These are phyloP conservation scores for Saccharata proteae DNA, from an alignment of 2,329 filamentous ascomycete species.

Conservation along the genomic window DNA sequence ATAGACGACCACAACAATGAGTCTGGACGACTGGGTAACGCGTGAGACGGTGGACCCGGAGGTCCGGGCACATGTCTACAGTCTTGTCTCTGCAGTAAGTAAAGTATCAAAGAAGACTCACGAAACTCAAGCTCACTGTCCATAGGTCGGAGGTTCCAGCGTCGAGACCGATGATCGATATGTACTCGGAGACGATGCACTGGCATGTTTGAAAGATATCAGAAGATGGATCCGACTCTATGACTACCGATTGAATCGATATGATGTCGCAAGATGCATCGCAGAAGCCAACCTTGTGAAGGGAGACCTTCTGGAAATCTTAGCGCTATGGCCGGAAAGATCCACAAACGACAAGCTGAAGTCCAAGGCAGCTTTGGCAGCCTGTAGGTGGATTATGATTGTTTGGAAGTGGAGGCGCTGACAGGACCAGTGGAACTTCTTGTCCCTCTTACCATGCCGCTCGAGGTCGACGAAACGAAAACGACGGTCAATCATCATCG, in stretches of 20 bases:
- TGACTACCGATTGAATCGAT: conserved; percentile 83
- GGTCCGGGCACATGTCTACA: conserved; percentile 86
- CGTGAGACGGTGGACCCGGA: conserved; percentile 62
- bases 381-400: conserved; percentile 34
- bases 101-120: background rate
- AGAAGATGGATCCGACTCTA: conserved; percentile 92
- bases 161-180: conserved; percentile 72
- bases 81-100: conserved; percentile 80
- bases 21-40: conserved; percentile 32
- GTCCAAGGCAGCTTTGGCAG: conserved; percentile 68
- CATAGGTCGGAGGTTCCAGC: conserved; percentile 74
- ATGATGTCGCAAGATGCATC: conserved; percentile 88
- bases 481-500: conserved; percentile 90
- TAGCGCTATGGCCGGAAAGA: conserved; percentile 70
- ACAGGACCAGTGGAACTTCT: conserved; percentile 59
- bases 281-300: conserved; percentile 86
- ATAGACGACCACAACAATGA: conserved; percentile 8
- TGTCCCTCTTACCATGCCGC: conserved; percentile 86
- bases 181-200: conserved; percentile 80
- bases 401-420: conserved; percentile 9
- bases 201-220: conserved; percentile 83
- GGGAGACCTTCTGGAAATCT: conserved; percentile 79
- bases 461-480: conserved; percentile 64
- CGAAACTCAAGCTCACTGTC: conserved; percentile 9
- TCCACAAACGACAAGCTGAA: conserved; percentile 62